Evolutionary conservation across 495 filamentous ascomycete species (phyloP).

Genomic region (Cryomyces minteri): DNA sequence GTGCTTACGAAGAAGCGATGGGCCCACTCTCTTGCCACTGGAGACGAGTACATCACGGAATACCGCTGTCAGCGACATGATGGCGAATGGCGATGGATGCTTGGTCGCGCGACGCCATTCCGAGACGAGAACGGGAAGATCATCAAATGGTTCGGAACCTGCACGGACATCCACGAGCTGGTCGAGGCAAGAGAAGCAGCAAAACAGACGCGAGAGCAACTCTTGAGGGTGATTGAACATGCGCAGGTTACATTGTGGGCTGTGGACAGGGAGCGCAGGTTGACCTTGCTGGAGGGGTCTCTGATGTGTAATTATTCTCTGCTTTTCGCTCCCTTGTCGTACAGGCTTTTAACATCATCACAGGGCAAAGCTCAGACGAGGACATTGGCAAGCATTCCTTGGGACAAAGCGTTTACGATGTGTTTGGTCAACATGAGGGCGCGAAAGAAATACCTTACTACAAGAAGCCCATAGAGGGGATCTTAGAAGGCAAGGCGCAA

Average conservation of each 20-base stretch:
- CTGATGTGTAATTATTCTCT: slow-evolving; percentile 20
- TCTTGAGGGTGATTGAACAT: slow-evolving; percentile 48
- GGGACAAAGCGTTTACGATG: slow-evolving; percentile 39
- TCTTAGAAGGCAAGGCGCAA: slow-evolving; percentile 31
- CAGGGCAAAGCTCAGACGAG: slow-evolving; percentile 15
- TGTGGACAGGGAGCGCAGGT: slow-evolving; percentile 31
- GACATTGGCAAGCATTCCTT: slow-evolving; percentile 14
- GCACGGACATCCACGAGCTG: slow-evolving; percentile 46
- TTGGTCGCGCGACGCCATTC: slow-evolving; percentile 42
- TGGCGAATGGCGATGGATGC: slow-evolving; percentile 51
- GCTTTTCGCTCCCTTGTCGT: too few species aligned
- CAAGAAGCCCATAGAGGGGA: slow-evolving; percentile 32
- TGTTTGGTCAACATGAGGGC: slow-evolving; percentile 24
- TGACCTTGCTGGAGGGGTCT: slow-evolving; percentile 45
- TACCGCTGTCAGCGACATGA: slow-evolving; percentile 40
- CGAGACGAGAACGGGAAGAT: slow-evolving; percentile 40
- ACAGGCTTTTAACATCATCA: too few species aligned
- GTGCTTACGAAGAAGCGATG: slow-evolving; percentile 28
- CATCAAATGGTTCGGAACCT: slow-evolving; percentile 57
- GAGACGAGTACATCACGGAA: slow-evolving; percentile 44
- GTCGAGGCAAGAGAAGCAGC: slow-evolving; percentile 41
- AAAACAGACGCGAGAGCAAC: slow-evolving; percentile 37
- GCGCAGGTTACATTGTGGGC: slow-evolving; percentile 51
- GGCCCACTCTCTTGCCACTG: slow-evolving; percentile 38
- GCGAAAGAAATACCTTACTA: slow-evolving; percentile 26